Base-by-base conservation (phyloP, 345 rosid genomes). In the Arabidopsis thaliana region DNA sequence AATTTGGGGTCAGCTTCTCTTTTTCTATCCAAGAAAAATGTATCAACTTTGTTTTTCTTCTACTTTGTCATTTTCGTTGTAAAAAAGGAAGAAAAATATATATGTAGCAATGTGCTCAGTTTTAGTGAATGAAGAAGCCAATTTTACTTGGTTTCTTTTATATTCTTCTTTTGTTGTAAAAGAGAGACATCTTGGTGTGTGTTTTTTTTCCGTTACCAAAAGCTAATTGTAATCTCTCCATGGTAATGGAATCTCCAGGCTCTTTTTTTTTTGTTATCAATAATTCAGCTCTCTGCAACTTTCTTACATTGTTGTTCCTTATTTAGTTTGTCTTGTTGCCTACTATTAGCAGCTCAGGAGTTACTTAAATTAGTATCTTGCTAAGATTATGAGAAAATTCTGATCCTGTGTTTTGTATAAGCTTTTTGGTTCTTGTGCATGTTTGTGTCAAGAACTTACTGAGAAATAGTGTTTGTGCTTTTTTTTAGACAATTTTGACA, bases 151-250 rank as follows among this genome's bases (percentile, higher is more conserved):
- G 68, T 71, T 71, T 66, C 77, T 65, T 11, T 48, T 0, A 40
- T 65, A 16, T 66, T 66, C 56, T 41, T 69, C 51, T 37, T 37
- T 37, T 61, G 41, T 77, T 78, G 81, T 72, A 72, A 66, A 34
- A 66, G 69, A 66, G 69, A 78, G 58, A 65, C 50, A 42, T 28
- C 77, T 78, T 77, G 73, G 53, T 41, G 62, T 5, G 9, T 22
- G 36, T 56, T 66, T 73, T 67, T 68, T 8, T 67, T 69, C 32
- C 73, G 58, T 78, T 59, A 78, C 77, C 81, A 58, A 70, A 70
- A 46, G 52, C 72, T 71, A 77, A 77, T 65, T 77, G 80, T 77
- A 77, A 77, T 77, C 67, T 77, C 67, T 56, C 76, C 53, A 57
- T 75, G 76, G 80, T 55, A 65, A 71, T 71, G 76, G 42, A 63